Evolutionary conservation across 129 eudicot species (phyloP), one percentile per base, ranked within the genome.

Genomic region (Escallonia herrerae): DNA sequence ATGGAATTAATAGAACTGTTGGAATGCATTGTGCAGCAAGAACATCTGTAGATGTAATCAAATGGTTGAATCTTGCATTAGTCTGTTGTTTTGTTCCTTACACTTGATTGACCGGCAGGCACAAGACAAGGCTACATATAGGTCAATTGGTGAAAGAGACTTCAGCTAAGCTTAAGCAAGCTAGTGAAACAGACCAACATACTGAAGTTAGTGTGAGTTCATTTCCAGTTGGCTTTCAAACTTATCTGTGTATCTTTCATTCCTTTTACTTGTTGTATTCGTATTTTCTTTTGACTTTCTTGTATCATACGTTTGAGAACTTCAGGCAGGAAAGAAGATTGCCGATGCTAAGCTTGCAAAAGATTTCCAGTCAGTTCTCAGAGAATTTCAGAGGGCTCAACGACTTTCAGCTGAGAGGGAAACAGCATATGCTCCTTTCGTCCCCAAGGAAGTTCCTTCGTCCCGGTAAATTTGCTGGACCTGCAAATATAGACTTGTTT

Each of bases 301-400:
- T 33, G 15, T 44, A 4, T 42, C 59, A 52, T 11, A 40, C 51
- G 6, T 48, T 8, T 42, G 42, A 40, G 13, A 49, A 44, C 43
- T 22, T 62, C 83, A 88, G 96, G 83, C 62, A 67, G 72, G 70
- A 70, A 83, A 85, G 81, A 89, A 89, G 69, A 83, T 89, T 53
- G 71, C 96, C 46, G 96, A 84, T 80, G 89, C 86, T 71, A 89
- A 89, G 68, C 89, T 89, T 73, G 80, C 96, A 59, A 85, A 80
- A 58, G 96, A 89, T 59, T 85, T 80, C 45, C 85, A 85, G 76
- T 60, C 90, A 12, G 86, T 89, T 66, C 80, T 89, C 5, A 76
- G 80, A 77, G 96, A 89, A 46, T 89, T 78, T 71, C 83, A 89
- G 49, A 89, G 81, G 78, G 96, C 86, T 2, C 96, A 89, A 62